Conservation (phyloP, 495 filamentous ascomycete species). For the Neohortaea acidophila region DNA sequence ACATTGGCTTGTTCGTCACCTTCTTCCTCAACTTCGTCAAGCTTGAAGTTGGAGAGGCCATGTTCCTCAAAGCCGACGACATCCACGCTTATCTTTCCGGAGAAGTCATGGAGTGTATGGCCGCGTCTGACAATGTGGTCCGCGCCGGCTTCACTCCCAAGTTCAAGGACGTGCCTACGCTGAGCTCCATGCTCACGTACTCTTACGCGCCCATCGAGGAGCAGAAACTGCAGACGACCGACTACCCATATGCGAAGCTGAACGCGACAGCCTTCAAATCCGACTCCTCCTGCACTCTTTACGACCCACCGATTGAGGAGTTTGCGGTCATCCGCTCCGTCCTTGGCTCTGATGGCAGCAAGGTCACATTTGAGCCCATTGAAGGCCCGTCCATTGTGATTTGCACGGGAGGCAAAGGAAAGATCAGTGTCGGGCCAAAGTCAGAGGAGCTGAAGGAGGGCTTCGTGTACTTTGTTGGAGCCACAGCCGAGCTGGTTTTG, state of each 20-base stretch:
- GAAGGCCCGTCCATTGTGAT: constrained; percentile 84
- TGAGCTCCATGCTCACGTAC: constrained; percentile 90
- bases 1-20: constrained; percentile 62
- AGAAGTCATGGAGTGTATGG: constrained; percentile 99
- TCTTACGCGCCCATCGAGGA: constrained; percentile 80
- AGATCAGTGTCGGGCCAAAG: constrained; percentile 65
- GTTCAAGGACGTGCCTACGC: constrained; percentile 86
- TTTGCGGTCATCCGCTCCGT: constrained; percentile 79
- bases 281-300: constrained; percentile 51
- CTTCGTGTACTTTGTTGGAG: constrained; percentile 84
- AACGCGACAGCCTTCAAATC: constrained; percentile 66
- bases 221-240: constrained; percentile 76
- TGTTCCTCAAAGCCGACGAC: constrained; percentile 91
- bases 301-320: constrained; percentile 93
- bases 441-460: constrained; percentile 59
- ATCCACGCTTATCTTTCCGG: constrained; percentile 94
- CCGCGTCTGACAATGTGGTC: constrained; percentile 91
- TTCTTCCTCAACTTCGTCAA: constrained; percentile 75
- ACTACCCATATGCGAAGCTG: constrained; percentile 70
- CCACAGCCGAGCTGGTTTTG: constrained; percentile 68
- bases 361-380: constrained; percentile 74
- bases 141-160: constrained; percentile 95
- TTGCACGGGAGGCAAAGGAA: constrained; percentile 67
- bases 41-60: constrained; percentile 74
- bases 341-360: constrained; percentile 52